Evolutionary conservation across 169 alveolate species (phyloP).

Genomic region (Plasmodium vinckei): DNA sequence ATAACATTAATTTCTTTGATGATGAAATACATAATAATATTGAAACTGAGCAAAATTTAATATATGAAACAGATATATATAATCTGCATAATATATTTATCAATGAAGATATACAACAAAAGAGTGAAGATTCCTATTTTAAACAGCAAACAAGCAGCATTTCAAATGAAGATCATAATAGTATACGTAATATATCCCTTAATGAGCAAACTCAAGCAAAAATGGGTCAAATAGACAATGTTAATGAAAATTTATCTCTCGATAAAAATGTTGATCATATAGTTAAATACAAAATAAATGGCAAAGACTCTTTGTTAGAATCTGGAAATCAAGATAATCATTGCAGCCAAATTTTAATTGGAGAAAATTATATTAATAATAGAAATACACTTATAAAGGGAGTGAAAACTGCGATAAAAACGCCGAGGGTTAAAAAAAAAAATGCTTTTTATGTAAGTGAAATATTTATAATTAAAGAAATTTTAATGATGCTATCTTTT

Average conservation of each 20-base stretch:
- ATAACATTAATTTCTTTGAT: slow-evolving; percentile 53
- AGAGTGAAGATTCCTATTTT: not conserved
- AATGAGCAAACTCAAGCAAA: not conserved
- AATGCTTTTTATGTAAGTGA: slow-evolving; percentile 72
- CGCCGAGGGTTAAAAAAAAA: slow-evolving; percentile 6
- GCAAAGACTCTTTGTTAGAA: not conserved
- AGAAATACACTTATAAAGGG: not conserved
- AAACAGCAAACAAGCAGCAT: not conserved
- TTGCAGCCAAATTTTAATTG: slow-evolving; percentile 1
- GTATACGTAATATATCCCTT: not conserved
- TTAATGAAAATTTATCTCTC: not conserved
- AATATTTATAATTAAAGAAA: slow-evolving; percentile 71
- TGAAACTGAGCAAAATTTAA: slow-evolving; percentile 28
- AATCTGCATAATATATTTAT: slow-evolving; percentile 59
- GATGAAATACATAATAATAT: slow-evolving; percentile 44
- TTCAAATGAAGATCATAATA: not conserved
- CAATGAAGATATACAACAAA: not conserved
- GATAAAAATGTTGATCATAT: not conserved
- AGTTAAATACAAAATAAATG: not conserved
- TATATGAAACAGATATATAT: slow-evolving; percentile 72
- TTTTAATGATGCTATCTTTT: slow-evolving; percentile 48
- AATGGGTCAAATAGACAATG: not conserved
- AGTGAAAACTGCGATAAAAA: not conserved
- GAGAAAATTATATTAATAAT: slow-evolving; percentile 6
- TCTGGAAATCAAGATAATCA: not conserved